Evolutionary conservation across 768 basidiomycete genomes (phyloP).

Genomic region (Tricholoma sp.): DNA sequence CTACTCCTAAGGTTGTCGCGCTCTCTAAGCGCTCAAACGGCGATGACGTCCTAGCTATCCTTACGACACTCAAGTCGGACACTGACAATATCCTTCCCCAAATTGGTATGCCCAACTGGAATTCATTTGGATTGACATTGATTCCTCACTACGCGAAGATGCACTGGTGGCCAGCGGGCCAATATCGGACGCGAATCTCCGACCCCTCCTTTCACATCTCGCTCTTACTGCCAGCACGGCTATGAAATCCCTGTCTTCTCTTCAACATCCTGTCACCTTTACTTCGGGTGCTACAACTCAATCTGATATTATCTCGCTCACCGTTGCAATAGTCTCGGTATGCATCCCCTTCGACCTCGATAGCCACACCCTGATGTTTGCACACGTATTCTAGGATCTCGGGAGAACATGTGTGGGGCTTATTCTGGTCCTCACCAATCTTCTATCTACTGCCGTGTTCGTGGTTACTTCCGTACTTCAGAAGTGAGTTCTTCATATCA

Average conservation of each 20-base stretch:
- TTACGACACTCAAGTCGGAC: neutral
- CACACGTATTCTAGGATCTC: neutral
- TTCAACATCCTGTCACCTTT: neutral
- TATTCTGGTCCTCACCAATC: neutral
- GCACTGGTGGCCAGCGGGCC: neutral
- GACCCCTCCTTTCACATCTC: neutral
- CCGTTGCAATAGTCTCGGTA: neutral
- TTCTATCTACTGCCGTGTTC: neutral
- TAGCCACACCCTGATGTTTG: neutral
- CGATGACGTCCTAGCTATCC: neutral
- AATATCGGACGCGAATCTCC: neutral
- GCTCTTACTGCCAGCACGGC: neutral
- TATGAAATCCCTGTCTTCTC: neutral
- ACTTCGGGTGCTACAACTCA: neutral
- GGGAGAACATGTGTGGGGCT: neutral
- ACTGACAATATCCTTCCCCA: neutral
- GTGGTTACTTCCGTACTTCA: neutral
- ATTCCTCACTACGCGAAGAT: neutral
- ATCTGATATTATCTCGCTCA: neutral
- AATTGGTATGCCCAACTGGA: neutral
- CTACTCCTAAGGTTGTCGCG: neutral
- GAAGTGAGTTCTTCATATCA: neutral
- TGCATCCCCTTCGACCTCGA: neutral
- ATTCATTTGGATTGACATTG: neutral
- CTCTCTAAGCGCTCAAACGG: neutral